Evolutionary conservation across 83 land plant species (phyloP), one percentile per base, ranked within the genome.

Genomic region (Diphasiastrum complanatum): DNA sequence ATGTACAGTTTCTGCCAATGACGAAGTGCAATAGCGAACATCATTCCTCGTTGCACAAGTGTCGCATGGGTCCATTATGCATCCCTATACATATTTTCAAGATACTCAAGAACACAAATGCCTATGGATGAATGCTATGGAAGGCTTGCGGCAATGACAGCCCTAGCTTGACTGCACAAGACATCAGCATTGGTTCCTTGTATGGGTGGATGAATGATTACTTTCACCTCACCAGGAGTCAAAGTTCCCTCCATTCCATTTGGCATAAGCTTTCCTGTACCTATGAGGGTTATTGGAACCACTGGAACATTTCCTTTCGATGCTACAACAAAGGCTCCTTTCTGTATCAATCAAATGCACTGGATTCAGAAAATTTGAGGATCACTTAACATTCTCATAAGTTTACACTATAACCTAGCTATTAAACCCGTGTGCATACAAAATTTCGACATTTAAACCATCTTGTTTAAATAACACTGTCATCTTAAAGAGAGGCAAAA

Each of bases 241-340:
- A 93, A 27, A 22, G 73, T 65, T 48, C 76, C 67, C 57, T 93
- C 99, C 78, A 53, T 69, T 51, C 92, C 96, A 38, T 82, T 59
- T 45, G 99, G 92, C 99, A 93, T 93, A 14, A 93, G 67, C 19
- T 76, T 74, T 11, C 99, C 99, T 33, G 99, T 84, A 33, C 96
- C 96, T 36, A 83, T 70, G 26, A 93, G 80, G 18, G 77, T 75
- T 22, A 93, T 89, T 5, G 99, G 99, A 31, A 93, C 89, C 24
- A 93, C 92, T 19, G 92, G 83, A 33, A 80, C 92, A 60, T 74
- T 66, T 20, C 81, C 82, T 57, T 80, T 93, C 51, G 82, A 89
- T 30, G 99, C 99, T 51, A 86, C 70, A 32, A 79, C 78, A 67
- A 93, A 93, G 45, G 99, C 99, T 31, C 99, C 99, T 84, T 90